Evolutionary conservation across 164 flowering plant genomes (phyloP), one percentile per base, ranked within the genome.

Genomic region (Echeveria elegans): DNA sequence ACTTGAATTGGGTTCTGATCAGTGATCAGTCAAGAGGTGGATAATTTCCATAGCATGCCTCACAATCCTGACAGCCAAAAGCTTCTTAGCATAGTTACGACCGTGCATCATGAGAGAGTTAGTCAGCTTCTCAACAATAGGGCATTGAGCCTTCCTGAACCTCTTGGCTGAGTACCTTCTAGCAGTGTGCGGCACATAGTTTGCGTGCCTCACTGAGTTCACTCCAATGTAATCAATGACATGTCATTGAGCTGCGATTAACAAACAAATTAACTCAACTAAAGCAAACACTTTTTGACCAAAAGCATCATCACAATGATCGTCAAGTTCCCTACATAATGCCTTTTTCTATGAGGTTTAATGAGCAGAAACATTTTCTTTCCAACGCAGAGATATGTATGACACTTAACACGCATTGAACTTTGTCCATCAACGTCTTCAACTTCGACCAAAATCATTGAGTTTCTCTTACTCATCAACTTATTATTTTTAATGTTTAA

Each of bases 51-150:
- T 43, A 43, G 47, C 47, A 15, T 43, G 47, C 47, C 47, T 43
- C 47, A 43, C 47, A 14, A 43, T 43, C 47, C 47, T 43, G 18
- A 43, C 47, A 43, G 47, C 47, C 47, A 43, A 43, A 43, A 43
- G 47, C 47, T 43, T 43, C 47, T 43, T 43, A 43, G 18, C 47
- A 43, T 43, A 11, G 47, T 43, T 43, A 43, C 47, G 47, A 14
- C 47, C 47, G 47, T 43, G 47, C 47, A 43, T 43, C 47, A 43
- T 43, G 47, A 43, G 47, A 43, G 47, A 43, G 47, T 43, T 43
- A 16, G 47, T 43, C 47, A 43, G 47, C 47, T 18, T 43, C 47
- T 43, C 47, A 43, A 43, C 47, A 43, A 43, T 43, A 11, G 47
- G 47, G 19, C 47, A 43, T 43, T 43, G 47, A 43, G 47, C 47